Evolutionary conservation across 116 monocot species (phyloP), one percentile per base, ranked within the genome.

Genomic region (Papilionanthe hybrid): DNA sequence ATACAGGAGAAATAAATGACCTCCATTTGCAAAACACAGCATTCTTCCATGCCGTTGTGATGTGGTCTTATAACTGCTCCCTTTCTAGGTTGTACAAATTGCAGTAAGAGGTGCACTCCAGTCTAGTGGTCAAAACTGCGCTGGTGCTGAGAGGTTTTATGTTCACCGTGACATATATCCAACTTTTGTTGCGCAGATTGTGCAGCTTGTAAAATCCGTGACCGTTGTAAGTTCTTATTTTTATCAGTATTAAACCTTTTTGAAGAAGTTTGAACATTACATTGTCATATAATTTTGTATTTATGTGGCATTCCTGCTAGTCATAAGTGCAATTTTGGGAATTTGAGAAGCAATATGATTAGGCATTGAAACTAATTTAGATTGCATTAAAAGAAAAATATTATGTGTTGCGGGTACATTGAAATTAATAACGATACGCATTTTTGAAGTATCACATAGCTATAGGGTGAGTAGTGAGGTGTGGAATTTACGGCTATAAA

Each of bases 71-170:
- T 5, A 30, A 78, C 5, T n/a, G 5, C 75, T 75, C 71, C 65
- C 71, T 73, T 73, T 67, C 5, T 75, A 98, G 98, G 91, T 94
- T 72, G 94, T 94, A 42, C 93, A 98, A 91, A 78, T 98, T 87
- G 98, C 94, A 58, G 73, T 89, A 4, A 91, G 98, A 85, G 98
- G 75, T 78, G 92, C 93, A 68, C 93, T 98, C 65, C 94, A 98
- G 84, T 98, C 98, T 65, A 98, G 94, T 78, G 94, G 98, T 22
- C 98, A 98, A 69, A 98, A 98, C 57, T 98, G 98, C 89, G 98
- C 98, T 83, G 98, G 98, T 83, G 98, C 98, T 82, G 98, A 98
- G 87, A 94, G 98, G 84, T 98, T 98, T 86, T 98, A 98, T 88
- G 94, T 98, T 72, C 98, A 98, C 82, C 75, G 78, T 78, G 91